Conservation (phyloP, 495 filamentous ascomycete genomes). For the Durotheca rogersii region DNA sequence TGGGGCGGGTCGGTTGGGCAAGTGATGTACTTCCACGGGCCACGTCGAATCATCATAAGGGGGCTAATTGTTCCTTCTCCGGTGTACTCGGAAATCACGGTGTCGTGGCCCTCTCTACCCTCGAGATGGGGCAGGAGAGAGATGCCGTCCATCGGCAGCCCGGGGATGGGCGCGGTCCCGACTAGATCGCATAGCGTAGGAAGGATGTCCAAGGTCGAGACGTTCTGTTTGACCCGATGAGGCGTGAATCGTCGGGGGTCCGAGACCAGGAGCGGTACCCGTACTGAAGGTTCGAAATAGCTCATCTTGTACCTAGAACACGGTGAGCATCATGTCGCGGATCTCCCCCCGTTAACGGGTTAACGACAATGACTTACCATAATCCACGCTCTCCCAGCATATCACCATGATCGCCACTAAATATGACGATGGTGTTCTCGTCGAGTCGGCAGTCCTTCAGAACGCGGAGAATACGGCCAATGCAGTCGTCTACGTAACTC, state of each 20-base stretch:
- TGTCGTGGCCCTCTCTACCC: constrained; percentile 63
- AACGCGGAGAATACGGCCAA: constrained; percentile 72
- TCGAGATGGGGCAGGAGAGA: constrained; percentile 71
- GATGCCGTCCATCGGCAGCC: constrained; percentile 73
- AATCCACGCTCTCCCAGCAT: constrained; percentile 88
- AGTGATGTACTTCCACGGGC: constrained; percentile 78
- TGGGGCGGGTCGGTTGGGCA: constrained; percentile 77
- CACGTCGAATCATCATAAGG: constrained; percentile 86
- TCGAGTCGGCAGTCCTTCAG: constrained; percentile 73
- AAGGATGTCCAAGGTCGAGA: constrained; percentile 82
- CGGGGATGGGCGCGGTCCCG: constrained; percentile 59
- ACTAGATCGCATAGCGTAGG: constrained; percentile 83
- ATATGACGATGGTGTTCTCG: constrained; percentile 81
- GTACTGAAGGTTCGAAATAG: constrained; percentile 81
- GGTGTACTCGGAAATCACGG: constrained; percentile 84
- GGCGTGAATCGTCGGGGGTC: constrained; percentile 66
- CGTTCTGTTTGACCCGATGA: constrained; percentile 70
- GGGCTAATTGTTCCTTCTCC: constrained; percentile 84
- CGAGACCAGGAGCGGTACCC: constrained; percentile 77
- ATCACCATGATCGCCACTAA: constrained; percentile 87
- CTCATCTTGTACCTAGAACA: constrained; percentile 77
- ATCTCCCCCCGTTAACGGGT: no score
- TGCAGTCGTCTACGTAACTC: constrained; percentile 83
- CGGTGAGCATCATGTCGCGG: constrained; percentile 8
- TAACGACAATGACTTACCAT: no score